Conservation (phyloP, 768 basidiomycete species). For the Hypholoma sublateritium region DNA sequence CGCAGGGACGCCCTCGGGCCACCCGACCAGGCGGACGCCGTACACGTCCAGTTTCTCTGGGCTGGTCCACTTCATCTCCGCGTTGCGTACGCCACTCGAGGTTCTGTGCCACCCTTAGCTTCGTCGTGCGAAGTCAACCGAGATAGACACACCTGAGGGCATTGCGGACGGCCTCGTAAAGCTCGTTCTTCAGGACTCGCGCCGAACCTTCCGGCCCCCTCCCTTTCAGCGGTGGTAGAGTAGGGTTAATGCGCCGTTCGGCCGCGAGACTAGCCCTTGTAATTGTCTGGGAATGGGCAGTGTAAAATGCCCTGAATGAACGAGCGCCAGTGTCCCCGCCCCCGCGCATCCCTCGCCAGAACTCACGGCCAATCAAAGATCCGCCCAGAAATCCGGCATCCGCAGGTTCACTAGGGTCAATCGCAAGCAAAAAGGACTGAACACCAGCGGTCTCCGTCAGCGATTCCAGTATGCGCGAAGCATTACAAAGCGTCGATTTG, state of each 20-base stretch:
- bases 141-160: constrained; percentile 47
- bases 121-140: constrained; percentile 1
- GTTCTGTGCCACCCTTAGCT: constrained; percentile 31
- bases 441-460: constrained; percentile 48
- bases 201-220: constrained; percentile 23
- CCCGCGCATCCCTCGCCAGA: constrained; percentile 60
- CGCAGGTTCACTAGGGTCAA: constrained; percentile 46
- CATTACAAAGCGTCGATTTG: constrained; percentile 42
- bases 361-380: constrained; percentile 58
- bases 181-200: constrained; percentile 48
- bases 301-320: constrained; percentile 50
- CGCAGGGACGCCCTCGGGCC: constrained; percentile 57
- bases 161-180: constrained; percentile 55
- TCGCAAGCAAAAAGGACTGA: constrained; percentile 62
- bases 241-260: constrained; percentile 14
- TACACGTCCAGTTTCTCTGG: constrained; percentile 55
- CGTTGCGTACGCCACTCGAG: constrained; percentile 57
- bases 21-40: constrained; percentile 61
- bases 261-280: constrained; percentile 4
- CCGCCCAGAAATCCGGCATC: constrained; percentile 67
- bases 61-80: constrained; percentile 80
- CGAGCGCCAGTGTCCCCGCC: constrained; percentile 60
- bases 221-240: constrained; percentile 21
- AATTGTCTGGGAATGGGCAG: constrained; percentile 24
- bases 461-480: constrained; percentile 55